These are phyloP conservation scores for Colletotrichum sp. DNA, from an alignment of 2,329 filamentous ascomycete species.

Conservation along the genomic window DNA sequence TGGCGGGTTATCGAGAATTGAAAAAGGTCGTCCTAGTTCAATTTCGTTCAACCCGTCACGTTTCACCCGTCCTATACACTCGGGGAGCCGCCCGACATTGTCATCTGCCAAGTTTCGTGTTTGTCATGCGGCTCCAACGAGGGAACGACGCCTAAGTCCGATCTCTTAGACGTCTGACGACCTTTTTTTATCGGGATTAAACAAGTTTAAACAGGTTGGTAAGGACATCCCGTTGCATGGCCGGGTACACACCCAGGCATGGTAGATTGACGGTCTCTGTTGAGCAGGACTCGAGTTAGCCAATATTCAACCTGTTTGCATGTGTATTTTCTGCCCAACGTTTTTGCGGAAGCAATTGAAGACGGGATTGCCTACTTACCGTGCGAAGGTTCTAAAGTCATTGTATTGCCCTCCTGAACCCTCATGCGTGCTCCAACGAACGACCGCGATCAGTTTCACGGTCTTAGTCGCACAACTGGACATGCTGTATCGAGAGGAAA, in stretches of 20 bases:
- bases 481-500: fast-evolving
- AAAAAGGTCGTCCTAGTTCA: not conserved
- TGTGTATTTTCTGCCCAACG: fast-evolving
- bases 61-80: not conserved
- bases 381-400: too few relatives aligned
- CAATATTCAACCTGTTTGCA: fast-evolving
- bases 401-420: too few relatives aligned
- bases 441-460: not conserved
- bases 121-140: not conserved
- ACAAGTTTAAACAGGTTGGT: not conserved
- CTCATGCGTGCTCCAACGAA: too few relatives aligned
- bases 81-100: not conserved
- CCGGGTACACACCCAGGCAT: not conserved
- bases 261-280: not conserved
- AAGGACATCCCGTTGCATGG: not conserved
- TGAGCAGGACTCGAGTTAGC: not conserved
- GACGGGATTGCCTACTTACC: fast-evolving
- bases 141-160: not conserved
- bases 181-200: too few relatives aligned
- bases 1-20: not conserved
- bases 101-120: not conserved
- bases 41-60: fast-evolving
- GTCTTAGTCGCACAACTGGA: not conserved
- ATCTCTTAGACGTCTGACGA: too few relatives aligned
- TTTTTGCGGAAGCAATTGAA: fast-evolving